Percentiles rank a stretch among this genome's conserved stretches.
Evolutionary conservation across 352 stramenopile genomes (phyloP).

Genomic region (Thraustochytrium sp.): DNA sequence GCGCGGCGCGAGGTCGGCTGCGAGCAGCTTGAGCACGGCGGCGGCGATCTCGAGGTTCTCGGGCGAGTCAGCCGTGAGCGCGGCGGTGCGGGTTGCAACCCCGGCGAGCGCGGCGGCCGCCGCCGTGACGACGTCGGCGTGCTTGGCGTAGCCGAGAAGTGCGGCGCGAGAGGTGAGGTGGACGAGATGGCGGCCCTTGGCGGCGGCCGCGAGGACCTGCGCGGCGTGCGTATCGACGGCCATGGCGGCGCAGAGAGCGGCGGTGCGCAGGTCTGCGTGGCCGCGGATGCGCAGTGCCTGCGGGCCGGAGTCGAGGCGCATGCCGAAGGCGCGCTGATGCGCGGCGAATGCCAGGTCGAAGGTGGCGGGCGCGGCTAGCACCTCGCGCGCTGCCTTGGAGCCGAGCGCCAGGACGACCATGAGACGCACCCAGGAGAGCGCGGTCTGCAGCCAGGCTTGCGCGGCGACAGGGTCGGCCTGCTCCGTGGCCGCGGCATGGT

Average conservation of each 20-base stretch:
- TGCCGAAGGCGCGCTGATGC: background rate
- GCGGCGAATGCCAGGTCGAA: background rate
- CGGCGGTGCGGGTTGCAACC: background rate
- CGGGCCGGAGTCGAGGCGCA: background rate
- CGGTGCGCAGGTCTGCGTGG: background rate
- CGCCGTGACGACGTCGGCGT: background rate
- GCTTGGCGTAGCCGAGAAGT: background rate
- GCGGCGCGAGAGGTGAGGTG: background rate
- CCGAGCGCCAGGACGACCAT: background rate
- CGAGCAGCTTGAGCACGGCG: background rate
- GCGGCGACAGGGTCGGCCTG: background rate
- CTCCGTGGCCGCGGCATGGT: background rate
- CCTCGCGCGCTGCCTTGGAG: background rate
- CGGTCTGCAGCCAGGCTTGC: background rate
- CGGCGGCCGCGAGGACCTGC: background rate
- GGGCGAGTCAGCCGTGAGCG: background rate
- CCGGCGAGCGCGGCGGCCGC: background rate
- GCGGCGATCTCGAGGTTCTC: background rate
- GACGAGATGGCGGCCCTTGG: background rate
- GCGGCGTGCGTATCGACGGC: background rate
- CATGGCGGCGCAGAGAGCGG: background rate
- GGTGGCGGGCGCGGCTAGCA: background rate
- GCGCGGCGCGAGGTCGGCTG: background rate
- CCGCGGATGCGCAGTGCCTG: background rate
- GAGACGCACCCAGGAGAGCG: background rate